These are phyloP conservation scores for Colletotrichum cuscutae DNA, from an alignment of 2,329 filamentous ascomycete genomes.

Conservation along the genomic window DNA sequence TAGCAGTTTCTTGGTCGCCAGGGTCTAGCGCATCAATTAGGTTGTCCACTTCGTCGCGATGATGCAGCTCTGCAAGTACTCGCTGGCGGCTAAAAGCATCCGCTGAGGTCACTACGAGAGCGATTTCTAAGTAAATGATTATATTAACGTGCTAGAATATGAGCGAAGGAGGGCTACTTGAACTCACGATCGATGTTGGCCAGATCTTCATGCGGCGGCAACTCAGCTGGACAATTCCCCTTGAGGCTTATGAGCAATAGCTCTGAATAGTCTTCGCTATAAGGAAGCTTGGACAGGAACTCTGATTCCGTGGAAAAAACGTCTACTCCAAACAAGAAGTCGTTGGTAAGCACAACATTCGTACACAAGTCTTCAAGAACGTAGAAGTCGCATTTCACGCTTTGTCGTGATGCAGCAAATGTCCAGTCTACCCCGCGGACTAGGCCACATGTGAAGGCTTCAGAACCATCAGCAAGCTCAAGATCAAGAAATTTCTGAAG, in stretches of 20 bases:
- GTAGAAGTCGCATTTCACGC: not conserved
- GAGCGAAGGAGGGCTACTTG: no score
- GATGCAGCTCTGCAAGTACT: not conserved
- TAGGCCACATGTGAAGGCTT: not conserved
- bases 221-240: no score
- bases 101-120: not conserved
- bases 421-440: not conserved
- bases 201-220: no score
- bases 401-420: not conserved
- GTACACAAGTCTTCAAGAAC: not conserved
- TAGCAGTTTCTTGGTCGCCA: not conserved
- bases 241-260: not conserved
- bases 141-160: no score
- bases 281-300: not conserved
- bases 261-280: not conserved
- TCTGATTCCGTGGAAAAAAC: not conserved
- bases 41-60: not conserved
- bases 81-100: not conserved
- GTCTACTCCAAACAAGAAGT: not conserved
- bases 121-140: no score
- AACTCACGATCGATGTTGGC: not conserved
- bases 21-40: not conserved
- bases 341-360: not conserved
- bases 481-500: not conserved
- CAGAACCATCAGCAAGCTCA: not conserved